Evolutionary conservation across 805 yeast genomes (phyloP).

Genomic region (Cyberlindnera mississippiensis): DNA sequence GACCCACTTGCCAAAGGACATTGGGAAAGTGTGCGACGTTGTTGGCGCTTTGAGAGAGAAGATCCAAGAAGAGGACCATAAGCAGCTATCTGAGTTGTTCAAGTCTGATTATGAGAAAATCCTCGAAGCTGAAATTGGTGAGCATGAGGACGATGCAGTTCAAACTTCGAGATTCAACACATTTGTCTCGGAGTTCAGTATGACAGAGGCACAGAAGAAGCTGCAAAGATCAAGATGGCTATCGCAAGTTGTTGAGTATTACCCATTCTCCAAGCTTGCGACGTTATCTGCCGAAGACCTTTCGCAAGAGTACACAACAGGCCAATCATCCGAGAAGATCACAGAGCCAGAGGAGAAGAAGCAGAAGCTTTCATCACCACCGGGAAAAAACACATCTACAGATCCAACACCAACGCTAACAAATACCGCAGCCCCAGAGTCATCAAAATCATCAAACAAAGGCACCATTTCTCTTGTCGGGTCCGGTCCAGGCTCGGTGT

Average conservation of each 20-base stretch:
- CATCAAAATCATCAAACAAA: conserved; percentile 11
- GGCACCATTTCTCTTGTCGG: conserved; percentile 85
- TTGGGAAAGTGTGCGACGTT: conserved; percentile 63
- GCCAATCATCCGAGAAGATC: background rate
- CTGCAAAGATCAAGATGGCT: conserved; percentile 75
- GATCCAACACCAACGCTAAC: conserved; percentile 19
- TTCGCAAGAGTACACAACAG: conserved; percentile 34
- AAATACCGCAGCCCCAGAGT: background rate
- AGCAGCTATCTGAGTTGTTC: conserved; percentile 22
- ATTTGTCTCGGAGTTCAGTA: conserved; percentile 56
- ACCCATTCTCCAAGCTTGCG: conserved; percentile 66
- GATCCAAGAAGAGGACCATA: conserved; percentile 50
- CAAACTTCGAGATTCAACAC: conserved; percentile 56
- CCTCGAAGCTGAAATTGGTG: conserved; percentile 44
- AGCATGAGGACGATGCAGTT: conserved; percentile 65
- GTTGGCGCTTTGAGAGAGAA: conserved; percentile 62
- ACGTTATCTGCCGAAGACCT: conserved; percentile 57
- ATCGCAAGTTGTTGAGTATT: conserved; percentile 86
- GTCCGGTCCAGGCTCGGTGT: conserved; percentile 88
- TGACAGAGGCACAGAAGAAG: conserved; percentile 47
- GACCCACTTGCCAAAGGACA: conserved; percentile 59
- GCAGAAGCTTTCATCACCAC: background rate
- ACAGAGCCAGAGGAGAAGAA: background rate
- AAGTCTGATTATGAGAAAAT: conserved; percentile 26
- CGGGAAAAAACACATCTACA: conserved; percentile 6